Evolutionary conservation across 1,284 basidiomycete species (phyloP), one percentile per base, ranked within the genome.

Genomic region (Coriolopsis trogii): DNA sequence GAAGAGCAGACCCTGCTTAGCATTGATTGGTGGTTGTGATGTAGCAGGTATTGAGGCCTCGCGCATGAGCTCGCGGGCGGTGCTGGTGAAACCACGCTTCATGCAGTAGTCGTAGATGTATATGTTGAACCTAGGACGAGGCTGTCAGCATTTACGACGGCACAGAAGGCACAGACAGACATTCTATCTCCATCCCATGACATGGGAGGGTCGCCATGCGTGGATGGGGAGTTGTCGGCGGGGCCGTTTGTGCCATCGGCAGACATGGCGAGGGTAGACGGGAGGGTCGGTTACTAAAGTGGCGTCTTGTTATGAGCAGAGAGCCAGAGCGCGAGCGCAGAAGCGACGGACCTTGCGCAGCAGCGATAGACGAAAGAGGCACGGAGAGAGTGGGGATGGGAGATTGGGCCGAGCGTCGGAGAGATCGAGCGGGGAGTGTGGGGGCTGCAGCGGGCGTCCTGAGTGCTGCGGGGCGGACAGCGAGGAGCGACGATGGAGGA

Each of bases 21-120:
- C 89, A 63, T 91, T 84, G 67, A 91, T 91, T 41, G 89, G 89
- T 0, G 88, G 87, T 7, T 72, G 68, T 0, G 83, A 74, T 44
- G 87, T 83, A 3, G 71, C 63, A 0, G 79, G 67, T 33, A 91
- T 78, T 0, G 82, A 79, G 1, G 88, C 87, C 64, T 91, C 89
- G 10, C 46, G 37, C 58, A 79, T 67, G 38, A 91, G 78, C 63
- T 88, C 82, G 25, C 68, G 71, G 13, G 87, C 87, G 1, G 89
- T 88, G 63, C 83, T 85, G 59, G 65, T 69, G 62, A 84, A 91
- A 47, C 89, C 89, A 48, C 88, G 84, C 69, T 91, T 91, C 60
- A 67, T 70, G 71, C 87, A 91, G 64, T 91, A 91, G 71, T 91
- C 89, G 67, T 86, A 79, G 56, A 91, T 91, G 70, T 91, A 91